Evolutionary conservation across 164 flowering plant genomes (phyloP).

Genomic region (Stephania yunnanensis): DNA sequence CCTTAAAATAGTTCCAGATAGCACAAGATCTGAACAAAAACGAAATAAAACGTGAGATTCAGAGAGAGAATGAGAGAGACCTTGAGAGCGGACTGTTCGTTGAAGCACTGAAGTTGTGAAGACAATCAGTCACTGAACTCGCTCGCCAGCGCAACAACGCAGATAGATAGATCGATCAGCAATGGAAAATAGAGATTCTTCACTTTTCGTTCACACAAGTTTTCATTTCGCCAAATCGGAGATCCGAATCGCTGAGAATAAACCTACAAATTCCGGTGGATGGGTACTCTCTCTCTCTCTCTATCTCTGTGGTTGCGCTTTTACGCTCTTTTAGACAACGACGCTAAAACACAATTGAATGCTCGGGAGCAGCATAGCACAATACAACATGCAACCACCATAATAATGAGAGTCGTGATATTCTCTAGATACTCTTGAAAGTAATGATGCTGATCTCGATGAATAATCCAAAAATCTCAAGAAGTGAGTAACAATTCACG

Average conservation of each 20-base stretch:
- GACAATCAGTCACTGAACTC: background rate
- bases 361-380: background rate
- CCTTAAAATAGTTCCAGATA: no score
- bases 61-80: background rate
- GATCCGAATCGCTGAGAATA: conserved; percentile 15
- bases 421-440: no score
- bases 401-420: no score
- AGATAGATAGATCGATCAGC: conserved; percentile 6
- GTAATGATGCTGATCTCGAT: no score
- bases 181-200: conserved; percentile 1
- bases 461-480: no score
- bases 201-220: no score
- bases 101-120: background rate
- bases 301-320: no score
- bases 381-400: background rate
- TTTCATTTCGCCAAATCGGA: background rate
- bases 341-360: no score
- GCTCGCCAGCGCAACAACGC: background rate
- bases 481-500: no score
- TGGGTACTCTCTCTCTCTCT: background rate
- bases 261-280: background rate
- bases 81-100: background rate
- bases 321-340: background rate
- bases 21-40: background rate
- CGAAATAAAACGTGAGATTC: background rate